Base-by-base conservation (phyloP, 371 early-diverging fungal species). In the Zopfochytrium polystomum region DNA sequence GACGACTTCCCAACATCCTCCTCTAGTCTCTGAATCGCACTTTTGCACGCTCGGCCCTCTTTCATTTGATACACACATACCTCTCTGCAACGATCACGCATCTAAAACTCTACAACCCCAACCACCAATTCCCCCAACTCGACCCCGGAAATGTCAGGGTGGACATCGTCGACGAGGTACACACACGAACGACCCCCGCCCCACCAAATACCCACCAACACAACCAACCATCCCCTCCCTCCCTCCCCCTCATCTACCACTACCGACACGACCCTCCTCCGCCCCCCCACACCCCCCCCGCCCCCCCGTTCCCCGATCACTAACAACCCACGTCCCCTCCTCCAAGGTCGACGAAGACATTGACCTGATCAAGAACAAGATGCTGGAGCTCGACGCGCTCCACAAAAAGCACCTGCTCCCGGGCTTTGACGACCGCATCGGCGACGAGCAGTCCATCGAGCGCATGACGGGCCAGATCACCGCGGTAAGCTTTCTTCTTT, bases 331-430 rank as follows among this genome's bases (percentile, higher is more conserved):
- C 13, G 18, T 30, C 52, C 9, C 23, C 15, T 13, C 25, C 4
- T 25, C 23, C 9, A 48, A 77, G 76, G 67, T 77, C 32, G 75
- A 76, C 31, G 75, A 75, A 26, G 72, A 67, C 31, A 62, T 75
- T 33, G 63, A 60, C 6, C 52, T 57, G 45, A 80, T 89, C 34
- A 81, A 80, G 57, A 74, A 75, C 34, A 87, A 85, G 62, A 82
- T 93, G n/a, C 75, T 76, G 55, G 83, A 80, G 26, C 79, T 97
- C n/a, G 88, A 94, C 47, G 79, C 70, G 15, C 80, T 93, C 79
- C 94, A 97, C 75, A 87, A 88, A 59, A 89, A 90, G 66, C 90
- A 93, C 66, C 72, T 95, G 22, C 69, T 96, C 49, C 95, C 96
- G 20, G 95, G 95, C 27, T 96, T 97, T 62, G 92, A 93, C 60